Base-by-base conservation (phyloP, 176 grass and related monocot species). In the Hordeum marinum region DNA sequence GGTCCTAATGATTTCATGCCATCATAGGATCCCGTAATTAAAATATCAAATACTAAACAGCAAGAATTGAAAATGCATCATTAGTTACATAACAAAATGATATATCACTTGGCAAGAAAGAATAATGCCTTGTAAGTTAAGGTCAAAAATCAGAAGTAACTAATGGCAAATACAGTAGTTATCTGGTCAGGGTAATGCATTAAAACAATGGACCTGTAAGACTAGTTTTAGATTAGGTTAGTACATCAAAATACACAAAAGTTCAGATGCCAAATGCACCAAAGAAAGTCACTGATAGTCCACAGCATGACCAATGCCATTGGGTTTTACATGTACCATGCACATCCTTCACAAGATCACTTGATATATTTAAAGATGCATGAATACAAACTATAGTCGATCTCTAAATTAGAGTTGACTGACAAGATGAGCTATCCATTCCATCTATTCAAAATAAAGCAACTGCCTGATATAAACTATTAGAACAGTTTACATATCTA, bases 1-100 rank as follows among this genome's bases (percentile, higher is more conserved):
- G 75, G 89, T 75, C 84, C 80, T 80, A 75, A 83, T 74, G 74
- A 83, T 90, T 72, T 15, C 18, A 90, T 90, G 84, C 78, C 74
- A 79, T 83, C 67, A 90, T 24, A 48, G 35, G 72, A 82, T 24
- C 11, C 29, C 50, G 8, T 18, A 82, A 58, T 32, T 79, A 52
- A 25, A 73, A 83, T 54, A 15, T 2, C 14, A 59, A 41, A 21
- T 12, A 45, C 1, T n/a, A 73, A 46, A 73, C 13, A 13, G 7
- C 8, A 29, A 2, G 13, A 77, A n/a, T 1, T 9, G 42, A 0
- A 46, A 72, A 64, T 34, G 1, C 17, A 17, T 11, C n/a, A 29
- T 0, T 37, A 11, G 14, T 31, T 42, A 24, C 0, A 10, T 68
- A 62, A 11, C 31, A 57, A 34, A 64, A 52, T 4, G 2, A 21